phyloP scores from a whole-genome alignment of 2,329 filamentous ascomycete species.

The Aplosporella prunicola region DNA sequence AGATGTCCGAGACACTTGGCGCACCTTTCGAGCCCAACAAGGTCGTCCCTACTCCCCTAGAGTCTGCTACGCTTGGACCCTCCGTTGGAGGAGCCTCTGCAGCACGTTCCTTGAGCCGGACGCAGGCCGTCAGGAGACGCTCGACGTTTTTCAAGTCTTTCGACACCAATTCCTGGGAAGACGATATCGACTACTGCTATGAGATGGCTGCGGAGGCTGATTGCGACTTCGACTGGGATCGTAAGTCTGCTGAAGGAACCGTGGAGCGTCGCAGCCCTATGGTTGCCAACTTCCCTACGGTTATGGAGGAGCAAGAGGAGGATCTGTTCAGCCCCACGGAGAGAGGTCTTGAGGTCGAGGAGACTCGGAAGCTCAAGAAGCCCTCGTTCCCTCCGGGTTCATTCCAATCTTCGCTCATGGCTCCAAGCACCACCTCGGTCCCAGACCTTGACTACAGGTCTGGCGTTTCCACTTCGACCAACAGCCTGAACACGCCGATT shows the following conservation, averaged over 20 bases:
- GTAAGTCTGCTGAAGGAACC: slow-evolving; percentile 20
- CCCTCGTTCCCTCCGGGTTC: slow-evolving; percentile 14
- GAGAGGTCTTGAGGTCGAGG: background rate
- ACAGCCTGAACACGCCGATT: slow-evolving; percentile 7
- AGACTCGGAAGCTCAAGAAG: slow-evolving; percentile 1
- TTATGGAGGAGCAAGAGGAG: slow-evolving; percentile 5
- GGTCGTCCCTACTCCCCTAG: slow-evolving; percentile 11
- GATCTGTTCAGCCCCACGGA: slow-evolving; percentile 9
- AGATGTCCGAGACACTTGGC: slow-evolving; percentile 37
- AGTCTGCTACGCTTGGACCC: slow-evolving; percentile 5
- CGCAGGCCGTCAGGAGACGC: slow-evolving; percentile 8
- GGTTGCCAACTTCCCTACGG: slow-evolving; percentile 3
- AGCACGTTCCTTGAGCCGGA: slow-evolving; percentile 3
- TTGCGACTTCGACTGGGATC: slow-evolving; percentile 51
- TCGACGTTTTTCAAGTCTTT: slow-evolving; percentile 8
- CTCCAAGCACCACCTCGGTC: slow-evolving; percentile 20
- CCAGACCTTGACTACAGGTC: slow-evolving; percentile 27
- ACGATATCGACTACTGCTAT: slow-evolving; percentile 54
- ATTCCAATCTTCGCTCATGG: slow-evolving; percentile 21
- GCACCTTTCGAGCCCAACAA: slow-evolving; percentile 29
- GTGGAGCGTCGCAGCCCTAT: slow-evolving; percentile 20
- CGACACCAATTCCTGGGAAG: slow-evolving; percentile 43
- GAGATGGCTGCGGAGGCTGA: slow-evolving; percentile 51
- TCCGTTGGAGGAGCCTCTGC: background rate
- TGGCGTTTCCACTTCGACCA: slow-evolving; percentile 25